phyloP scores from a whole-genome alignment of 345 rosid genomes.

The Arabis alpina region DNA sequence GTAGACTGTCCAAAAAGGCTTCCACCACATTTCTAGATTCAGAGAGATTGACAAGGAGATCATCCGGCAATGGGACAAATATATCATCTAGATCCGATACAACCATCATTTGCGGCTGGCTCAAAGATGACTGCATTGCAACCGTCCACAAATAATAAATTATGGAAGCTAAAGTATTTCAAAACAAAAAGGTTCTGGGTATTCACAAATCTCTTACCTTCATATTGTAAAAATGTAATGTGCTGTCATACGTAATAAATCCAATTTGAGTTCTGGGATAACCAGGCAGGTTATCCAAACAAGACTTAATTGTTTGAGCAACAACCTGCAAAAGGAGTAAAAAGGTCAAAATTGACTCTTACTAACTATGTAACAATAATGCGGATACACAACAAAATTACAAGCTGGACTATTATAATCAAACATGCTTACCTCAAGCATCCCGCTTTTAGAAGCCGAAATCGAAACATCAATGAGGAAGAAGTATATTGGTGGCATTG shows the following conservation, averaged over 20 bases:
- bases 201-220: slow-evolving; percentile 62
- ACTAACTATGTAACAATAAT: slow-evolving; percentile 13
- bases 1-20: slow-evolving; percentile 88
- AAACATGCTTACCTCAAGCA: slow-evolving; percentile 83
- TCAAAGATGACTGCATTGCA: slow-evolving; percentile 83
- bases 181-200: slow-evolving; percentile 14
- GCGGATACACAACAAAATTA: slow-evolving; percentile 19
- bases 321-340: slow-evolving; percentile 62
- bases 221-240: slow-evolving; percentile 95
- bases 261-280: slow-evolving; percentile 98
- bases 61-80: slow-evolving; percentile 93
- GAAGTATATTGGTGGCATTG: slow-evolving; percentile 95
- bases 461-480: slow-evolving; percentile 95
- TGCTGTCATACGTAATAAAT: slow-evolving; percentile 96
- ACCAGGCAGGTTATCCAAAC: slow-evolving; percentile 96
- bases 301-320: slow-evolving; percentile 89
- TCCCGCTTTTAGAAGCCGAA: slow-evolving; percentile 91
- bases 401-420: slow-evolving; percentile 6
- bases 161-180: slow-evolving; percentile 6
- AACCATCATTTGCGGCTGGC: slow-evolving; percentile 99
- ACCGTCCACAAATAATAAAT: slow-evolving; percentile 33
- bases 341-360: not conserved
- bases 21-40: slow-evolving; percentile 95
- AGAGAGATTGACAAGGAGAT: slow-evolving; percentile 97
- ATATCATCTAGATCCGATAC: slow-evolving; percentile 95